Evolutionary conservation across 148 eudicot species (phyloP).

Genomic region (Silene conica): DNA sequence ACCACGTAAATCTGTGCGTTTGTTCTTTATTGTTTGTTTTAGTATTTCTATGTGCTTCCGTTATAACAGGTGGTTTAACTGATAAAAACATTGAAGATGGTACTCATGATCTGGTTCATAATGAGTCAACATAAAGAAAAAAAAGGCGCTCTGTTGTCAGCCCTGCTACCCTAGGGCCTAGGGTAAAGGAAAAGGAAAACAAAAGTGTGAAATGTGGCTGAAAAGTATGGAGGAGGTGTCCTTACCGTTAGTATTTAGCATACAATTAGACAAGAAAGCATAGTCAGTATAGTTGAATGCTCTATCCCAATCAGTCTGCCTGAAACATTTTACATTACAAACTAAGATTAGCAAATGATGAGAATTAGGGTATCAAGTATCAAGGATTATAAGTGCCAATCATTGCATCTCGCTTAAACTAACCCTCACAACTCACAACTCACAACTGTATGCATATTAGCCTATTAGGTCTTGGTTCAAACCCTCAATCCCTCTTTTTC

Average conservation of each 20-base stretch:
- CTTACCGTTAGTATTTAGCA: slow-evolving; percentile 24
- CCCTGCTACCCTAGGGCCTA: neutral
- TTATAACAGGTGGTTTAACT: neutral
- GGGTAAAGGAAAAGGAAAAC: neutral
- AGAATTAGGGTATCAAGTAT: neutral
- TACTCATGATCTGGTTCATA: too few relatives aligned
- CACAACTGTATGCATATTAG: too few relatives aligned
- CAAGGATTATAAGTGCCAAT: too few relatives aligned
- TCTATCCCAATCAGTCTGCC: slow-evolving; percentile 31
- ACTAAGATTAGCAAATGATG: neutral
- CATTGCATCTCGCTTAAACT: too few relatives aligned
- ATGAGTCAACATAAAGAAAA: too few relatives aligned
- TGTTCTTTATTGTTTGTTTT: too few relatives aligned
- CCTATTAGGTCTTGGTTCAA: too few relatives aligned
- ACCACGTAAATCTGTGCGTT: too few relatives aligned
- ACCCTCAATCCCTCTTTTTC: too few relatives aligned
- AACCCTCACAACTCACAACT: too few relatives aligned
- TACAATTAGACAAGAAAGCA: slow-evolving; percentile 28
- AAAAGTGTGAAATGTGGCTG: neutral
- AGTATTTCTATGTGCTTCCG: too few relatives aligned
- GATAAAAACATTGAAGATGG: too few relatives aligned
- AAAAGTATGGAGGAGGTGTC: neutral
- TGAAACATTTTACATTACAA: slow-evolving; percentile 10
- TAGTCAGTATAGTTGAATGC: slow-evolving; percentile 32
- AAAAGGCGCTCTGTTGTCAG: neutral